A percentile compares a stretch with the other conserved stretches of the same genome.
Conservation (phyloP, 176 grass and related monocot genomes). For the Rhynchospora pubera region DNA sequence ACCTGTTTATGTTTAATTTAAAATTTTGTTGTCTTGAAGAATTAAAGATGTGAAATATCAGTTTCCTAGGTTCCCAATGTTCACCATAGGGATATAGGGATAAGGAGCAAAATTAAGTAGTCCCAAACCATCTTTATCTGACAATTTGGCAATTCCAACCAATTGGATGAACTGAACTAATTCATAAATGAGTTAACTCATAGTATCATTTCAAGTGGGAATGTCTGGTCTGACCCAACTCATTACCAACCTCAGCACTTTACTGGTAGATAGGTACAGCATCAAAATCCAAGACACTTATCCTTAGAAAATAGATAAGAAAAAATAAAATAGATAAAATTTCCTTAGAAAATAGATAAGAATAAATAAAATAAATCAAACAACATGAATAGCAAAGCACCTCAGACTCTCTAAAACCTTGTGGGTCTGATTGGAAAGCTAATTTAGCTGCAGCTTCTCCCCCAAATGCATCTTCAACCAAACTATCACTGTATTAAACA, state of each 20-base stretch:
- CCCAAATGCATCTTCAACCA: conserved; percentile 81
- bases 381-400: conserved; percentile 11
- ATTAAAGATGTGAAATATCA: not conserved
- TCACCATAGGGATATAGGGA: not conserved
- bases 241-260: not conserved
- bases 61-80: not conserved
- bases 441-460: conserved; percentile 48
- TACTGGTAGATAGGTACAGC: too few relatives aligned
- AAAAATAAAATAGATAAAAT: not conserved
- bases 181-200: not conserved
- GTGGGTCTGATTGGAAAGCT: conserved; percentile 52
- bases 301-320: too few relatives aligned
- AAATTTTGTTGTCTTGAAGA: not conserved
- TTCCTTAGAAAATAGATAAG: not conserved
- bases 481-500: conserved; percentile 46
- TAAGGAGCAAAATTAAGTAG: not conserved
- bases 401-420: conserved; percentile 67
- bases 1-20: not conserved
- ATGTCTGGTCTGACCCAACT: not conserved
- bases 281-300: too few relatives aligned
- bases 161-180: not conserved
- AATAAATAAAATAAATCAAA: not conserved
- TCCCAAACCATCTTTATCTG: not conserved
- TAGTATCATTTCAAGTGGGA: not conserved
- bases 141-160: not conserved